These are phyloP conservation scores for Ophiocordyceps camponoti-leonardi DNA, from an alignment of 2,329 filamentous ascomycete genomes.

Conservation along the genomic window DNA sequence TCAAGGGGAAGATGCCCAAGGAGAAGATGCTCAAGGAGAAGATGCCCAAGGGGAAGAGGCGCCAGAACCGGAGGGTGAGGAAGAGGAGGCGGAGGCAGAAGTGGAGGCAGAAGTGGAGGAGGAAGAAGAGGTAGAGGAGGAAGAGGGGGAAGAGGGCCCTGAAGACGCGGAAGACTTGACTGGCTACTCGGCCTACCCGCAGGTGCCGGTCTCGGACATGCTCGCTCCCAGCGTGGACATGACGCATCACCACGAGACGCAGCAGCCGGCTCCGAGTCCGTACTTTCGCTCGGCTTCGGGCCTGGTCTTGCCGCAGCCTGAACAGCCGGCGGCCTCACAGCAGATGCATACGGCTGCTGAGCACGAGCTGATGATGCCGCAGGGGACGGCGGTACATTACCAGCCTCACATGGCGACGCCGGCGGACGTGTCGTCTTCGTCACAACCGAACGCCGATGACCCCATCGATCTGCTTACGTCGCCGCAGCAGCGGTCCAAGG, in stretches of 20 bases:
- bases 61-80: constrained; percentile 3
- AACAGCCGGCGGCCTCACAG: constrained; percentile 5
- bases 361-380: constrained; percentile 5
- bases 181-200: constrained; percentile 10
- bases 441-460: neutral
- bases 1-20: neutral
- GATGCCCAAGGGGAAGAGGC: constrained; percentile 4
- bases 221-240: constrained; percentile 8
- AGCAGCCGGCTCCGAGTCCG: constrained; percentile 5
- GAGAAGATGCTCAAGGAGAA: neutral
- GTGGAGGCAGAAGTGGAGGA: neutral
- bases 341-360: constrained; percentile 1
- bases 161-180: constrained; percentile 4
- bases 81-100: constrained; percentile 2
- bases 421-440: neutral
- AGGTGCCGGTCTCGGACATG: constrained; percentile 12
- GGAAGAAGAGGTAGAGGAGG: neutral
- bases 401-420: constrained; percentile 3
- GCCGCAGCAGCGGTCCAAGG: neutral
- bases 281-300: constrained; percentile 13
- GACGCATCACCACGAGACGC: constrained; percentile 6
- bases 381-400: constrained; percentile 6
- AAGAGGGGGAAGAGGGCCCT: constrained; percentile 2
- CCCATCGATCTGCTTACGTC: neutral
- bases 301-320: constrained; percentile 9